phyloP scores from a whole-genome alignment of 352 stramenopile genomes.

The Aphanomyces cochlioides region DNA sequence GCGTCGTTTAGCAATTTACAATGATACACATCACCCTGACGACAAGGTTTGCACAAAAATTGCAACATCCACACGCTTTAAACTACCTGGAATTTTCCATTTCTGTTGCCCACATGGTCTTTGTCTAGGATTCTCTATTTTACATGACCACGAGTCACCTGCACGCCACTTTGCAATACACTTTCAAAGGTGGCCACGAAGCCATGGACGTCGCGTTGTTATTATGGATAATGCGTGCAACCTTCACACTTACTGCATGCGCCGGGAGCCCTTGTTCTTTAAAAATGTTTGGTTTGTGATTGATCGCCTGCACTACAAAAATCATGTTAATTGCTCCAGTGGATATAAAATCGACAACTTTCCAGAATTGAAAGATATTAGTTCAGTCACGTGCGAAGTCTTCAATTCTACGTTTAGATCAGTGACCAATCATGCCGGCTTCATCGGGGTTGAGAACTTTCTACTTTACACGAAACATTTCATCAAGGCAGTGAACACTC shows the following conservation, averaged over 20 bases:
- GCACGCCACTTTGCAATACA: not conserved
- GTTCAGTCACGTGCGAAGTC: not conserved
- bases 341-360: not conserved
- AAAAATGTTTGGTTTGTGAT: not conserved
- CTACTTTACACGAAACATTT: not conserved
- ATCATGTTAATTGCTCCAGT: not conserved
- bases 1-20: not conserved
- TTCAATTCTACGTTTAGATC: not conserved
- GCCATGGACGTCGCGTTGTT: not conserved
- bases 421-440: not conserved
- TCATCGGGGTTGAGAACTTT: not conserved
- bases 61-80: not conserved
- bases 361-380: not conserved
- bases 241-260: not conserved
- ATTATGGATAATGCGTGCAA: not conserved
- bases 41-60: not conserved
- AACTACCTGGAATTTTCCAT: not conserved
- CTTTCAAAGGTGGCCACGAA: not conserved
- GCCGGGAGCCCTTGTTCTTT: not conserved
- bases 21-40: not conserved
- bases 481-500: not conserved
- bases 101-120: not conserved
- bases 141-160: not conserved
- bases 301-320: not conserved
- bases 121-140: not conserved